A percentile compares a stretch with the other conserved stretches of the same genome.
Conservation (phyloP, 495 filamentous ascomycete species). For the Penicillium bovifimosum region DNA sequence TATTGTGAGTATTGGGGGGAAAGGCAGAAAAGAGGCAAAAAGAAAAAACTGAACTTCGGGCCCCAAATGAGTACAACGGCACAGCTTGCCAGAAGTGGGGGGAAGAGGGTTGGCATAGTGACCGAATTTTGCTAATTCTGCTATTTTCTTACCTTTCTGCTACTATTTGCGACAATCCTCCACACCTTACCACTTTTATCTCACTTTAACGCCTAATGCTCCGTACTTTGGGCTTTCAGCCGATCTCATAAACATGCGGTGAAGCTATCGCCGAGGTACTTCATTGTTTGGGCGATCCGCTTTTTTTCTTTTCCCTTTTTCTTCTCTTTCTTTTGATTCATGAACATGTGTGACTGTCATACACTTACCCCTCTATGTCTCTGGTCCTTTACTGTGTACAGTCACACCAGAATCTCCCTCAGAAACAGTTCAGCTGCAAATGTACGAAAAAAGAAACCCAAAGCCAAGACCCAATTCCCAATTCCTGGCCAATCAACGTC, state of each 20-base stretch:
- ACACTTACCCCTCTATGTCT: not conserved
- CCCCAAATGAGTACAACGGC: constrained; percentile 1
- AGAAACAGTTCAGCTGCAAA: not conserved
- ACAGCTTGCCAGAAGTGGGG: constrained; percentile 2
- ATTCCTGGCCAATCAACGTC: not conserved
- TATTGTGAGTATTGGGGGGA: not conserved
- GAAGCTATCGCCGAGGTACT: not conserved
- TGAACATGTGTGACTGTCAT: not conserved
- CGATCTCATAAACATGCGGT: constrained; percentile 8
- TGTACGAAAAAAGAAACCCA: not conserved
- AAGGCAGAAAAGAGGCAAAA: not conserved
- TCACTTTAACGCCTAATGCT: not conserved
- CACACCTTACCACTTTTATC: not conserved
- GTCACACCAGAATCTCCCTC: not conserved
- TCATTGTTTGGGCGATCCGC: not conserved
- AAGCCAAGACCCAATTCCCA: not conserved
- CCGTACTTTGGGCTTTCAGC: not conserved
- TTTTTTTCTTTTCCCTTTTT: not conserved
- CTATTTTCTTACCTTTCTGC: too few relatives aligned
- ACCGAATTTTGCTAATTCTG: not conserved
- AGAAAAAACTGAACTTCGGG: not conserved
- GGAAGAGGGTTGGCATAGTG: constrained; percentile 7
- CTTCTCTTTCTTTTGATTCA: not conserved
- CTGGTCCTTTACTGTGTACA: not conserved
- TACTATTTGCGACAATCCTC: not conserved